Base-by-base conservation (phyloP, 192 early-diverging fungal species). In the Coemansia sp. region DNA sequence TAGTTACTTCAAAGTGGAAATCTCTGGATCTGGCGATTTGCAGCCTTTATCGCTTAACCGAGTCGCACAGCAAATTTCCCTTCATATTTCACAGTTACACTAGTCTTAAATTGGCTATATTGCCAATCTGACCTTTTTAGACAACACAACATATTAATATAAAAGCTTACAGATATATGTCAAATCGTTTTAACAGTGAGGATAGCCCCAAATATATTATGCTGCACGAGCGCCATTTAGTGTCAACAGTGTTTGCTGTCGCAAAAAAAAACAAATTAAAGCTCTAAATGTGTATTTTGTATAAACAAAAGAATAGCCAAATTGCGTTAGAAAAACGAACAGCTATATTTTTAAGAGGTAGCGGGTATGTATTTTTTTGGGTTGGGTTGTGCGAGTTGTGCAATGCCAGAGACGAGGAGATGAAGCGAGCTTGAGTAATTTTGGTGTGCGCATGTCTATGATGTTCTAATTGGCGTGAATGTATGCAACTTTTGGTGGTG, bases 31-130 rank as follows among this genome's bases (percentile, higher is more conserved):
- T 20, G 40, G 21, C 11, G 55, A 62, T 17, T 51, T 56, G 0
- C 70, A 66, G 40, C 49, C 70, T 12, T 44, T 58, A 25, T 44
- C 53, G 21, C 37, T 56, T 3, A 21, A 34, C 5, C 52, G 47
- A n/a, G 49, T 72, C 10, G 64, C 70, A 4, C 37, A 47, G 11
- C 64, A 72, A 37, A 72, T 72, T 17, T 37, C 59, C 3, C 47
- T 55, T 34, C 70, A 66, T 36, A 66, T 72, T 34, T 38, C 38
- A 10, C 49, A 53, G 6, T 25, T 51, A 19, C 59, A 51, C 17
- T 61, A 17, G 15, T 44, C 40, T 14, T n/a, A n/a, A 44, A 44
- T 7, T 52, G 23, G 14, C 12, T 52, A 52, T 26, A 23, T 25
- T 23, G 14, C 23, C 17, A 52, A 52, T 52, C 19, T 52, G 4